These are phyloP conservation scores for Phytophthora parvispora DNA, from an alignment of 352 stramenopile genomes.

Conservation along the genomic window DNA sequence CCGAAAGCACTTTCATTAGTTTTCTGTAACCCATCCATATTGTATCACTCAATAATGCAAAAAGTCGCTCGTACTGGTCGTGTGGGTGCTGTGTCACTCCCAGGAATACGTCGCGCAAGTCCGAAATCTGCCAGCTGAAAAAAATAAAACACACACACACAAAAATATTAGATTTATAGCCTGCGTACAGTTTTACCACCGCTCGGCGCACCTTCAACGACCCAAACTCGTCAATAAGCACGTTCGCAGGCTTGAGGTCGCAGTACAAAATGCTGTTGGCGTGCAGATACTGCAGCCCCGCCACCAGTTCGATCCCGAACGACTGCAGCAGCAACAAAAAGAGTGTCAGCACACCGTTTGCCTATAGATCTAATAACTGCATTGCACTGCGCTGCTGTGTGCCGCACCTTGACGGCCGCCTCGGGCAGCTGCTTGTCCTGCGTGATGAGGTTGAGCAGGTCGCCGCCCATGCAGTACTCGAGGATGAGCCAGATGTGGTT, in stretches of 20 bases:
- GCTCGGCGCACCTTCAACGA: conserved; percentile 79
- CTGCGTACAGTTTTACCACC: neutral
- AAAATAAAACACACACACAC: neutral
- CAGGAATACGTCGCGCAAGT: conserved; percentile 86
- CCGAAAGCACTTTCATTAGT: neutral
- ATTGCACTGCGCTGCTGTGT: too few relatives aligned
- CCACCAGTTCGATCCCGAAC: conserved; percentile 82
- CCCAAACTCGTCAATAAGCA: conserved; percentile 95
- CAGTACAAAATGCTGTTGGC: conserved; percentile 91
- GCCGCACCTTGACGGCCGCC: conserved; percentile 68
- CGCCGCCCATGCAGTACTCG: conserved; percentile 94
- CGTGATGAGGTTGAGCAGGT: conserved; percentile 92
- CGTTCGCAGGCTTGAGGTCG: conserved; percentile 92
- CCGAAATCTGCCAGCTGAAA: conserved; percentile 91
- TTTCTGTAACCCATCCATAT: neutral
- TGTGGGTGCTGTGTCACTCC: conserved; percentile 33
- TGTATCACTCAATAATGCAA: too few relatives aligned
- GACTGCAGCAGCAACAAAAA: conserved; percentile 33
- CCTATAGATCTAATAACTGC: too few relatives aligned
- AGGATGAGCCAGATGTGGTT: conserved; percentile 98
- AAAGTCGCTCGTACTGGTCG: conserved; percentile 33
- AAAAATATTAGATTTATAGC: neutral
- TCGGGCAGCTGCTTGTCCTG: conserved; percentile 91
- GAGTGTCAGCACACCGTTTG: too few relatives aligned
- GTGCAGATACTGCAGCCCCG: conserved; percentile 92